Base-by-base conservation (phyloP, 73 alveolate species). In the Paramecium biaurelia region DNA sequence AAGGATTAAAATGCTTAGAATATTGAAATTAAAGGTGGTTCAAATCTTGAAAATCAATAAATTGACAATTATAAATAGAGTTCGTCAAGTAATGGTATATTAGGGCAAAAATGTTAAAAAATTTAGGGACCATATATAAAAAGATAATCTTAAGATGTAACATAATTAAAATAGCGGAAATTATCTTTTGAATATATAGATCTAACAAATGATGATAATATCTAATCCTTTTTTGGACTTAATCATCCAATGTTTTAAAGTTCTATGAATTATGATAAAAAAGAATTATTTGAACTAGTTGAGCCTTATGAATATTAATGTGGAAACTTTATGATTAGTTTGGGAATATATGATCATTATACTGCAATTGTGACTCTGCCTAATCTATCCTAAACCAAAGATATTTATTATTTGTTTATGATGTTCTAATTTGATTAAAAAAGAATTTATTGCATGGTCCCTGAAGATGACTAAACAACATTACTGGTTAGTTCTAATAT, bases 381-480 rank as follows among this genome's bases (percentile, higher is more conserved):
- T 4, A 63, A 20, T 8, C 47, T 63, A 30, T 53, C 20, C 5
- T 63, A 63, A 63, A 63, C 10, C 3, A 23, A 63, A 26, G 2
- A 23, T 12, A 34, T 63, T 30, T 32, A 32, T 30, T 63, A 63
- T 32, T 24, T 63, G 26, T 63, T 63, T 32, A 63, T 63, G 45
- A 32, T 63, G 84, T 32, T 63, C 28, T 26, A 26, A 63, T 26
- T 14, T 26, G 49, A 63, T 26, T 11, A 8, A 18, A 18, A 53
- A n/a, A 53, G 18, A 7, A 63, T 63, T 30, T 63, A 63, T 63
- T 63, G 84, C 12, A 2, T 63, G 24, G 45, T 63, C 12, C 84
- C 84, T 26, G 84, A 63, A 32, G 84, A 63, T 63, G 84, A 63
- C 84, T 63, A 63, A 63, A 63, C 84, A 63, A 63, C 84, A 30